Conservation (phyloP, 768 basidiomycete species). For the Boletus vinaceobasis region DNA sequence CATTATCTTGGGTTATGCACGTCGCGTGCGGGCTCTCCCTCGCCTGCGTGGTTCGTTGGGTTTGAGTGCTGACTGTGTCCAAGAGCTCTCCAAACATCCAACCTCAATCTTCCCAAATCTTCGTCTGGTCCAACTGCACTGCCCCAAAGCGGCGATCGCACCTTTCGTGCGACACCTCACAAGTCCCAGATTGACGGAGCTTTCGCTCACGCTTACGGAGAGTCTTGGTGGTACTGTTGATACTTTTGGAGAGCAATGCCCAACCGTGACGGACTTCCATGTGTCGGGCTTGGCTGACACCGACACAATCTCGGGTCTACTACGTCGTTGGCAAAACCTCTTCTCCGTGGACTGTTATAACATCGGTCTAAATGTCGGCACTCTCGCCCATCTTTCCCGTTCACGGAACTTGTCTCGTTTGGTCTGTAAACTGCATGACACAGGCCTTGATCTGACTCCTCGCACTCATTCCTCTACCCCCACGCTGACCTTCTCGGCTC, state of each 20-base stretch:
- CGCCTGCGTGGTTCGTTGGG: background rate
- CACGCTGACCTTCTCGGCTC: constrained; percentile 1
- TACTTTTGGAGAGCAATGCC: background rate
- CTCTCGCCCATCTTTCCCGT: constrained; percentile 3
- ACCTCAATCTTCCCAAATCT: constrained; percentile 12
- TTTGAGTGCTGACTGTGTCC: background rate
- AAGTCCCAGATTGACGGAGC: background rate
- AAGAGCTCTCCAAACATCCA: background rate
- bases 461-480: background rate
- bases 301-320: background rate
- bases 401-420: background rate
- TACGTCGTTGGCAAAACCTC: constrained; percentile 10
- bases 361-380: background rate
- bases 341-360: background rate
- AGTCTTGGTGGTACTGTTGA: background rate
- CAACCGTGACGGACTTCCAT: background rate
- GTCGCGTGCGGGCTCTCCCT: constrained; percentile 7
- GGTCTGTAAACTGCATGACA: background rate
- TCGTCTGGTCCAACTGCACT: background rate
- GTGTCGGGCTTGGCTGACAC: background rate
- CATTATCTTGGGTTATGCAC: constrained; percentile 7
- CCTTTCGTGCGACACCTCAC: constrained; percentile 10
- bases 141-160: background rate
- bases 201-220: background rate
- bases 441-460: background rate